Evolutionary conservation across 768 basidiomycete genomes (phyloP).

Genomic region (Tubosaeta brunneosetosa): DNA sequence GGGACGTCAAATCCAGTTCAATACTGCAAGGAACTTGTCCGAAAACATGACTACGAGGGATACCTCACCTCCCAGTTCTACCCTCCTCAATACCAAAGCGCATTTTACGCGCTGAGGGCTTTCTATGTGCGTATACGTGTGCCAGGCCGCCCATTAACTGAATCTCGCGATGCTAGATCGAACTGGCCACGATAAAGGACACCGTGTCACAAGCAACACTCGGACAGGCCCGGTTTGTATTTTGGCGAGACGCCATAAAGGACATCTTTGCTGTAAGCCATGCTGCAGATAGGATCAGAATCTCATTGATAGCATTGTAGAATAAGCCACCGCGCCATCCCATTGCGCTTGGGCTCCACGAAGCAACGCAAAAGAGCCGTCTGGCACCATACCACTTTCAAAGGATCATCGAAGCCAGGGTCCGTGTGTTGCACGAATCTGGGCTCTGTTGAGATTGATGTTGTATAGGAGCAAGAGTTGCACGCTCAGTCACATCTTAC

Average conservation of each 20-base stretch:
- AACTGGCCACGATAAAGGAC: constrained; percentile 74
- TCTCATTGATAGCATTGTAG: constrained; percentile 37
- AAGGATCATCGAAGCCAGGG: constrained; percentile 80
- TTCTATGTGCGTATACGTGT: constrained; percentile 61
- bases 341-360: constrained; percentile 66
- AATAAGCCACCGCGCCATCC: constrained; percentile 76
- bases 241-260: constrained; percentile 80
- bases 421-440: constrained; percentile 32
- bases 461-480: constrained; percentile 58
- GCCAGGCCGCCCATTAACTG: not conserved
- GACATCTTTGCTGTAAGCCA: constrained; percentile 54
- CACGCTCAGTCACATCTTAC: constrained; percentile 62
- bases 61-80: constrained; percentile 69
- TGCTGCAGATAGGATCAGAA: constrained; percentile 13
- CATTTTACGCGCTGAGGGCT: constrained; percentile 75
- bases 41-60: constrained; percentile 78
- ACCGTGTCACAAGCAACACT: constrained; percentile 66
- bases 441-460: constrained; percentile 16
- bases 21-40: constrained; percentile 71
- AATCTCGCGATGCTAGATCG: constrained; percentile 45
- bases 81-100: constrained; percentile 57
- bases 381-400: constrained; percentile 74
- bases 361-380: constrained; percentile 45
- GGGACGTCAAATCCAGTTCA: constrained; percentile 40
- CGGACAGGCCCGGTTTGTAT: constrained; percentile 82